Conservation (phyloP, 768 basidiomycete genomes). For the Naganishia randhawae region DNA sequence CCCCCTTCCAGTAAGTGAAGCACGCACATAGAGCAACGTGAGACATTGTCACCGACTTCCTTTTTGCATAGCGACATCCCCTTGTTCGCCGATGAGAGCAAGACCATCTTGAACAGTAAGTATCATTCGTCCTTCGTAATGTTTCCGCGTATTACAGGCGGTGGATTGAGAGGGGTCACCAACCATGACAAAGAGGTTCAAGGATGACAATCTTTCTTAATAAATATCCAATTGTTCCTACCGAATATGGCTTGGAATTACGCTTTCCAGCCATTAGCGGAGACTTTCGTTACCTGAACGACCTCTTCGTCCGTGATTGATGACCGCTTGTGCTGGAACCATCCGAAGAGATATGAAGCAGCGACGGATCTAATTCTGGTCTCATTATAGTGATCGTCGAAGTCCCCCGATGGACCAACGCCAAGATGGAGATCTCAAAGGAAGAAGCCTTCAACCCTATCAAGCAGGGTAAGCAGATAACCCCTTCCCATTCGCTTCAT, state of each 20-base stretch:
- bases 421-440: slow-evolving; percentile 99
- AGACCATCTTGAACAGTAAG: slow-evolving; percentile 97
- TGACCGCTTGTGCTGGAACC: slow-evolving; percentile 3
- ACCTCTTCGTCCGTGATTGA: neutral
- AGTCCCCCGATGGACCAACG: slow-evolving; percentile 95
- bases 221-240: slow-evolving; percentile 24
- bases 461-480: slow-evolving; percentile 63
- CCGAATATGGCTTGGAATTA: slow-evolving; percentile 18
- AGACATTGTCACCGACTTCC: slow-evolving; percentile 47
- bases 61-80: slow-evolving; percentile 95
- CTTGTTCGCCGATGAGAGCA: slow-evolving; percentile 91
- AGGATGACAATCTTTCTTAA: slow-evolving; percentile 18
- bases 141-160: neutral
- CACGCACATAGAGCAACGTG: neutral
- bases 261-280: slow-evolving; percentile 10
- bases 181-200: neutral
- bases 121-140: slow-evolving; percentile 31
- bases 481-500: neutral
- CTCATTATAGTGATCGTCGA: slow-evolving; percentile 46
- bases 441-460: slow-evolving; percentile 99
- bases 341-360: neutral
- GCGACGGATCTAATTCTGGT: neutral
- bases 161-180: slow-evolving; percentile 43
- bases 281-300: slow-evolving; percentile 22
- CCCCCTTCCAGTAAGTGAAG: slow-evolving; percentile 50